These are phyloP conservation scores for Claviceps sp. DNA, from an alignment of 2,329 filamentous ascomycete genomes.

Conservation along the genomic window DNA sequence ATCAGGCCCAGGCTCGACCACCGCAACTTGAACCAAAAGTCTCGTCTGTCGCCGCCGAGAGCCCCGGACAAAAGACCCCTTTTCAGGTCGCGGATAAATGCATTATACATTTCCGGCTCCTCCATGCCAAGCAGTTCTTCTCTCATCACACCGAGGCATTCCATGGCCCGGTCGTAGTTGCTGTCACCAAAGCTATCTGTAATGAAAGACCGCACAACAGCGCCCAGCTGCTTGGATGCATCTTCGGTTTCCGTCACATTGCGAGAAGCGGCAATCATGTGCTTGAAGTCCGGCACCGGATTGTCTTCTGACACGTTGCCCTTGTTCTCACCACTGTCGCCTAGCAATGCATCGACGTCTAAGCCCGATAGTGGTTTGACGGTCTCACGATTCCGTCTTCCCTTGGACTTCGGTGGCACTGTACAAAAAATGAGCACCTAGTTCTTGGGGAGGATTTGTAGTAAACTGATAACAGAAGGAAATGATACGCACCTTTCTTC, in stretches of 20 bases:
- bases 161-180: constrained; percentile 61
- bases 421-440: constrained; percentile 6
- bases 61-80: constrained; percentile 52
- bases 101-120: constrained; percentile 64
- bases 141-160: constrained; percentile 65
- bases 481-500: constrained; percentile 53
- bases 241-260: constrained; percentile 50
- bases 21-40: constrained; percentile 70
- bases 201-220: constrained; percentile 56
- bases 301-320: constrained; percentile 48
- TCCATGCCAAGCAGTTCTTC: constrained; percentile 65
- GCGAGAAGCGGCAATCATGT: constrained; percentile 49
- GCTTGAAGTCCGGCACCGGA: constrained; percentile 82
- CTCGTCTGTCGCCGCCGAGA: constrained; percentile 61
- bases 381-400: constrained; percentile 54
- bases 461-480: neutral
- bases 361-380: constrained; percentile 82
- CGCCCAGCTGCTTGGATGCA: constrained; percentile 60
- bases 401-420: constrained; percentile 71
- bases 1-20: constrained; percentile 60
- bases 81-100: constrained; percentile 60
- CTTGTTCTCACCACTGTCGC: constrained; percentile 29
- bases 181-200: constrained; percentile 60
- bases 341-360: constrained; percentile 72
- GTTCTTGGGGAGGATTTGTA: neutral